These are phyloP conservation scores for Chaetomiaceae sp. DNA, from an alignment of 2,329 filamentous ascomycete species.

Conservation along the genomic window DNA sequence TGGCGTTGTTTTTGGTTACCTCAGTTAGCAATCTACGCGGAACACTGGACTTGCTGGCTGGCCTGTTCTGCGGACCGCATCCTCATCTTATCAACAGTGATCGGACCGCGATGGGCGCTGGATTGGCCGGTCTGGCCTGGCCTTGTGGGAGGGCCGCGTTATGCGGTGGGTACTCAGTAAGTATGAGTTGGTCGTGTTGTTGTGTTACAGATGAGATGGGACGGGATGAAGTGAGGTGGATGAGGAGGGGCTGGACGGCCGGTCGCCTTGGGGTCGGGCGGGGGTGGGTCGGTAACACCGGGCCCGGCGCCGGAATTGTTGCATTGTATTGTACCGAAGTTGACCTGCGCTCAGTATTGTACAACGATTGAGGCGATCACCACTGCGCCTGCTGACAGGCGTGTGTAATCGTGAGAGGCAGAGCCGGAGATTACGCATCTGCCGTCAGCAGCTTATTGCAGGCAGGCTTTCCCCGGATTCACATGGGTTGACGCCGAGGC, in stretches of 20 bases:
- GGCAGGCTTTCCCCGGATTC: neutral
- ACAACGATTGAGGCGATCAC: too few relatives aligned
- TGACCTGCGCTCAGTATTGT: too few relatives aligned
- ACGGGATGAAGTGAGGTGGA: too few relatives aligned
- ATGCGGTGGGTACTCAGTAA: neutral
- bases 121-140: neutral
- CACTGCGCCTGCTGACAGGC: neutral
- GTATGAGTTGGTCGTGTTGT: neutral
- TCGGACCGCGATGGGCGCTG: slow-evolving; percentile 2
- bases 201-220: too few relatives aligned
- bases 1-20: too few relatives aligned
- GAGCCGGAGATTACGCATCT: neutral
- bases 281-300: too few relatives aligned
- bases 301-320: neutral
- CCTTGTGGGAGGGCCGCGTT: slow-evolving; percentile 1
- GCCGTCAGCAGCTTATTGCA: slow-evolving; percentile 2
- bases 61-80: too few relatives aligned
- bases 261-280: too few relatives aligned
- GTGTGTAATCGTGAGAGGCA: neutral
- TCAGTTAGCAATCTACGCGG: too few relatives aligned
- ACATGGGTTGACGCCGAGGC: neutral
- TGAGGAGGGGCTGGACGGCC: too few relatives aligned
- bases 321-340: too few relatives aligned
- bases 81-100: neutral
- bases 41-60: too few relatives aligned